Evolutionary conservation across 257 asterid genomes (phyloP), one percentile per base, ranked within the genome.

Genomic region (Dorcoceras hygrometricum): DNA sequence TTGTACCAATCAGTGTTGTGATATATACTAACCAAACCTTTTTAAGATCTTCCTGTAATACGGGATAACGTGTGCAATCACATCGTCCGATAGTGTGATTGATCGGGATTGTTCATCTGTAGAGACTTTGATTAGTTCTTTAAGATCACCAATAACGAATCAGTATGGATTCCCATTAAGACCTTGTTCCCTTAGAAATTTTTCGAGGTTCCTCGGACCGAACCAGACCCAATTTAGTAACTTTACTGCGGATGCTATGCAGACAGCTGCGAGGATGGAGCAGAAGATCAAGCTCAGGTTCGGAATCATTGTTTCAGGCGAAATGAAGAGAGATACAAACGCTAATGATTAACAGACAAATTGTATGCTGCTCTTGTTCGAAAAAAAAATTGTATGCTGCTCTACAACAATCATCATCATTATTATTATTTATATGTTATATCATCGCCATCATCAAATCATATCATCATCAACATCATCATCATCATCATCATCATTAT

Each of bases 171-270:
- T 83, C 3, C 87, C 86, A 4, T 48, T 19, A 29, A 82, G 76
- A 22, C 87, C 90, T 68, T 82, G 80, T n/a, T 67, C 67, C 68
- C 77, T 61, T 50, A 84, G 55, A 43, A 67, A 5, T 18, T 67
- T 73, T 72, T 81, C 83, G 46, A 78, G 81, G 67, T 56, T 76
- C 20, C 63, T 83, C 0, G 84, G 89, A 68, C 71, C 59, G 0
- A 80, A 27, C 86, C 89, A 73, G 1, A 68, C 56, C 79, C 86
- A 81, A 8, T 81, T 71, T 18, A 80, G 62, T 23, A 80, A 60
- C 56, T 53, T 74, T 3, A 63, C 57, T 29, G 60, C 60, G 36
- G 34, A 59, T 59, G 57, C 19, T 54, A 68, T 3, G 26, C 9
- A 43, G 16, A 62, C 71, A 28, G 57, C 73, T n/a, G 72, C 6